Evolutionary conservation across 1,284 basidiomycete genomes (phyloP).

Genomic region (Sphaerobolus stellatus): DNA sequence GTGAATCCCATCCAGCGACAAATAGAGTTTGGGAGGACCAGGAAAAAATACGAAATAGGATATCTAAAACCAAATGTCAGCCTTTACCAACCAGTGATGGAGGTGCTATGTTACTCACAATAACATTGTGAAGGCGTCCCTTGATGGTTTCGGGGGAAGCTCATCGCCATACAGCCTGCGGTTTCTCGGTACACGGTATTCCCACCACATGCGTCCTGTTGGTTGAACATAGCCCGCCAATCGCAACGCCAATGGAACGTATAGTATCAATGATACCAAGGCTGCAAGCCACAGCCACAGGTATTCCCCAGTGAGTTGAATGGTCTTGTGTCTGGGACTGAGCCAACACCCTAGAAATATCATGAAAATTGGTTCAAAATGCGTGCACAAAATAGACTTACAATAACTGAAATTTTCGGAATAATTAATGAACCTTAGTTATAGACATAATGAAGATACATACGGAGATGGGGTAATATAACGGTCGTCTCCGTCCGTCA

Average conservation of each 20-base stretch:
- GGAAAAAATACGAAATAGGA: conserved; percentile 17
- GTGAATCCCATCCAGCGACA: conserved; percentile 17
- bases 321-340: background rate
- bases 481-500: background rate
- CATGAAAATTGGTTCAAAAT: background rate
- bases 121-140: conserved; percentile 8
- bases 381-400: background rate
- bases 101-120: background rate
- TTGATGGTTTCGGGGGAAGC: background rate
- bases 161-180: background rate
- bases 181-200: background rate
- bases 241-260: conserved; percentile 9
- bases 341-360: conserved; percentile 15
- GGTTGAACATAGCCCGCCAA: background rate
- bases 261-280: conserved; percentile 8
- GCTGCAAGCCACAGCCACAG: conserved; percentile 13
- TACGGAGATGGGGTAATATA: conserved; percentile 15
- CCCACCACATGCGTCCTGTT: background rate
- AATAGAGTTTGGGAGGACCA: conserved; percentile 19
- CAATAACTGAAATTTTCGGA: background rate
- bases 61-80: conserved; percentile 13
- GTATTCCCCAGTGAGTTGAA: conserved; percentile 12
- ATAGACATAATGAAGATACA: conserved; percentile 7
- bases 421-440: background rate
- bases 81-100: background rate